phyloP scores from a whole-genome alignment of 441 rosid genomes.

The Gossypium gossypioides region DNA sequence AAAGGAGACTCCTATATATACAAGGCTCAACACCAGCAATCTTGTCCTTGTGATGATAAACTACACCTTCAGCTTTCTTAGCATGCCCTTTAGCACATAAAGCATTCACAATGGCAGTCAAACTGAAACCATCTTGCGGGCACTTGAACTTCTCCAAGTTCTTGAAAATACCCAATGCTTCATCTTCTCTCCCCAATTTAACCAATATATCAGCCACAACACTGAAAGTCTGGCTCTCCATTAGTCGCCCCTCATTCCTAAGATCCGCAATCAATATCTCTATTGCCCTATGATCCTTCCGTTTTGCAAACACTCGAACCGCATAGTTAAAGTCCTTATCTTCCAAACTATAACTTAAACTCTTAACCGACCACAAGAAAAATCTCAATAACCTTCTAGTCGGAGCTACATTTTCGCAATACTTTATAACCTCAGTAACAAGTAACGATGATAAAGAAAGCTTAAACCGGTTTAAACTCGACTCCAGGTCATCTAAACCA shows the following conservation, averaged over 20 bases:
- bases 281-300: constrained; percentile 56
- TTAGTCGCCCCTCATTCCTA: constrained; percentile 38
- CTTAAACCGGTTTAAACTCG: constrained; percentile 28
- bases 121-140: constrained; percentile 40
- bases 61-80: constrained; percentile 66
- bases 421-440: constrained; percentile 36
- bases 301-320: constrained; percentile 51
- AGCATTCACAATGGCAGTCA: constrained; percentile 51
- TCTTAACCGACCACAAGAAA: constrained; percentile 63
- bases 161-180: constrained; percentile 78
- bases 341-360: constrained; percentile 16
- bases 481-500: constrained; percentile 68
- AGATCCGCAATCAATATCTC: constrained; percentile 58
- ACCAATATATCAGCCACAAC: constrained; percentile 58
- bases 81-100: constrained; percentile 73
- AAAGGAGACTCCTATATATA: constrained; percentile 54
- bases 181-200: constrained; percentile 63
- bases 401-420: constrained; percentile 53
- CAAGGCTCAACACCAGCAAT: constrained; percentile 35
- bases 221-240: constrained; percentile 54
- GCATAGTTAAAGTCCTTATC: constrained; percentile 58
- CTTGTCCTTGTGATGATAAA: constrained; percentile 51
- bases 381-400: constrained; percentile 59
- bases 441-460: constrained; percentile 31
- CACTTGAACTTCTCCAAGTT: constrained; percentile 68